These are phyloP conservation scores for Apiotrichum sp. DNA, from an alignment of 1,284 basidiomycete species.

Conservation along the genomic window DNA sequence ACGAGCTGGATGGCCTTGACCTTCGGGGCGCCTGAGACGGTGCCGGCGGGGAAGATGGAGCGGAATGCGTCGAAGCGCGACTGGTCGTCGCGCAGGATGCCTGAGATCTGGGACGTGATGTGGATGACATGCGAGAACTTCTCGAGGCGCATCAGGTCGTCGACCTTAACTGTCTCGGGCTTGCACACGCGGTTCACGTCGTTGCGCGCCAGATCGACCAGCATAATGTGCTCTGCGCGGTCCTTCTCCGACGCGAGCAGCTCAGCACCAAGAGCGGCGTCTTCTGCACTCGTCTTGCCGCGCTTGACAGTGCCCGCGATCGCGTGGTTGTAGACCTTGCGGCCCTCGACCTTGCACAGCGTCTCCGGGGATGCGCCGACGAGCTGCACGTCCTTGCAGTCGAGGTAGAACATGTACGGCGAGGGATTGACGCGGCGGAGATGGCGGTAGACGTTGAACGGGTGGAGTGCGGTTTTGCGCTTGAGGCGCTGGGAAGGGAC, in stretches of 20 bases:
- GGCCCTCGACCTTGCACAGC: slow-evolving; percentile 87
- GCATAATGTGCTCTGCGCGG: slow-evolving; percentile 97
- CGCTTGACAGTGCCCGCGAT: slow-evolving; percentile 93
- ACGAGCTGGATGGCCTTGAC: slow-evolving; percentile 97
- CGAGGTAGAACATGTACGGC: slow-evolving; percentile 98
- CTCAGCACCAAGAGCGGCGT: slow-evolving; percentile 66
- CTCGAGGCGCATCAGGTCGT: slow-evolving; percentile 88
- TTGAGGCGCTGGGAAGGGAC: slow-evolving; percentile 90
- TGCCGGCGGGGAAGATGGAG: slow-evolving; percentile 98
- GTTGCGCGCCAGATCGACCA: slow-evolving; percentile 97
- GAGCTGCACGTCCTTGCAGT: slow-evolving; percentile 85
- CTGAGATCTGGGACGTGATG: slow-evolving; percentile 91
- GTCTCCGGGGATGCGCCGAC: slow-evolving; percentile 98
- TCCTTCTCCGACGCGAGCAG: slow-evolving; percentile 86
- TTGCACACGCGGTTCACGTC: slow-evolving; percentile 97
- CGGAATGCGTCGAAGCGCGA: slow-evolving; percentile 96
- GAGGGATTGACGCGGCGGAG: slow-evolving; percentile 92
- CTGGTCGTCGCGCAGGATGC: slow-evolving; percentile 72
- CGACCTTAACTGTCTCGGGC: slow-evolving; percentile 90
- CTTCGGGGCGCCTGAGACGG: slow-evolving; percentile 98
- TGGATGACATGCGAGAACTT: slow-evolving; percentile 99
- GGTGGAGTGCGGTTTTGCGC: slow-evolving; percentile 79
- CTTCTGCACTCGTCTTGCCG: slow-evolving; percentile 80
- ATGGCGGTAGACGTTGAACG: slow-evolving; percentile 94
- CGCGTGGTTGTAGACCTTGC: slow-evolving; percentile 94